phyloP scores from a whole-genome alignment of 257 asterid species.

The Nicotiana otophora region DNA sequence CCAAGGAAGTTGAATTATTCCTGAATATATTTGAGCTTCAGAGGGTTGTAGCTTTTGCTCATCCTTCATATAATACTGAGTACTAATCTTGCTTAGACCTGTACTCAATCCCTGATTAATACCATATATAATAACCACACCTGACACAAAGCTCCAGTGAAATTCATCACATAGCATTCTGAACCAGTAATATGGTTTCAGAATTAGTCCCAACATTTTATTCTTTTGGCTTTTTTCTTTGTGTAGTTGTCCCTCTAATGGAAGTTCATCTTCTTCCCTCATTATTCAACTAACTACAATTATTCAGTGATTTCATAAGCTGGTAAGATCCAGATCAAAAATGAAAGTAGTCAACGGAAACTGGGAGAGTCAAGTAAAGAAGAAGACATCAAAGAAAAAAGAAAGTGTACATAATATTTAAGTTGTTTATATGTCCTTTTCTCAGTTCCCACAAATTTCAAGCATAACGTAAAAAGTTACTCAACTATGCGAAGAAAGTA shows the following conservation, averaged over 20 bases:
- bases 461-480: background rate
- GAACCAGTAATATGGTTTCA: conserved; percentile 56
- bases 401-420: background rate
- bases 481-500: background rate
- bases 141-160: conserved; percentile 50
- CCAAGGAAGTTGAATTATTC: conserved; percentile 61
- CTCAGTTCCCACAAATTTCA: background rate
- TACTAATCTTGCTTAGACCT: conserved; percentile 50
- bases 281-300: conserved; percentile 7
- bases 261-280: conserved; percentile 36
- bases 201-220: conserved; percentile 22
- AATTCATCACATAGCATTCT: conserved; percentile 42
- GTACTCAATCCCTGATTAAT: conserved; percentile 54
- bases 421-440: background rate
- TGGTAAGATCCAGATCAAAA: background rate
- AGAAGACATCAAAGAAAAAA: background rate
- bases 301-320: background rate
- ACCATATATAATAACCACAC: conserved; percentile 49
- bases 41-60: conserved; percentile 67
- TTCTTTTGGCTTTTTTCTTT: conserved; percentile 13
- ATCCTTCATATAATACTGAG: conserved; percentile 71
- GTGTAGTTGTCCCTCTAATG: conserved; percentile 20
- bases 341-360: background rate
- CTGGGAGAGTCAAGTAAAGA: background rate
- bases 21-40: conserved; percentile 45